Percentiles rank a stretch among this genome's conserved stretches.
These are phyloP conservation scores for Pittosporum tobira DNA, from an alignment of 129 eudicot species.

Conservation along the genomic window DNA sequence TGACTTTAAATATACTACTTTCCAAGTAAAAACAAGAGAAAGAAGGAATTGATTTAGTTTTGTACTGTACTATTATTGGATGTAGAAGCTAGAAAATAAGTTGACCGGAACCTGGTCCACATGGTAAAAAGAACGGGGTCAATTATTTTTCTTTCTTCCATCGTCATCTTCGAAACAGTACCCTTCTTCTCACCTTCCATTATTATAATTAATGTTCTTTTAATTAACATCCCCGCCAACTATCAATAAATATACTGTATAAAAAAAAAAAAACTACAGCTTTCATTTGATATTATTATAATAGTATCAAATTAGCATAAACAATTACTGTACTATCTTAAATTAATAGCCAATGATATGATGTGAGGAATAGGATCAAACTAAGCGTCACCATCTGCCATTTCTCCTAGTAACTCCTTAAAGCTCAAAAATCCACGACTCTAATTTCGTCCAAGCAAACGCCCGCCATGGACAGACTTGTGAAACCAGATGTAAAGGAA, in stretches of 20 bases:
- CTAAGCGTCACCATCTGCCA: constrained; percentile 5
- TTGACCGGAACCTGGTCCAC: background rate
- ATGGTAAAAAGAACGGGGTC: background rate
- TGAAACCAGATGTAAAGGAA: constrained; percentile 45
- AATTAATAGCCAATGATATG: background rate
- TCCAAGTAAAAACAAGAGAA: too few relatives aligned
- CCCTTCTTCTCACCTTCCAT: background rate
- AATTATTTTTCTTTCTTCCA: background rate
- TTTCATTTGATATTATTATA: background rate
- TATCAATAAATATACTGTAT: constrained; percentile 2
- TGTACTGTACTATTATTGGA: too few relatives aligned
- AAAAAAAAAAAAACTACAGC: constrained; percentile 3
- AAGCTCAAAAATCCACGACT: background rate
- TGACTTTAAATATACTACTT: too few relatives aligned
- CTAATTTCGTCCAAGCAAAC: background rate
- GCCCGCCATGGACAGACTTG: constrained; percentile 54
- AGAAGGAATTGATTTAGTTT: too few relatives aligned
- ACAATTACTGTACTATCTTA: background rate
- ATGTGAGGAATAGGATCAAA: background rate
- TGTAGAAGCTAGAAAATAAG: too few relatives aligned
- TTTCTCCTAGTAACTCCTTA: background rate
- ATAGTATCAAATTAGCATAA: background rate
- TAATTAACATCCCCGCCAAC: constrained; percentile 2
- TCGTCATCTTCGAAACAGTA: background rate
- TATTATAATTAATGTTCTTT: background rate